Percentiles rank a stretch among this genome's conserved stretches.
Evolutionary conservation across 495 filamentous ascomycete genomes (phyloP).

Genomic region (Recurvomyces mirabilis): DNA sequence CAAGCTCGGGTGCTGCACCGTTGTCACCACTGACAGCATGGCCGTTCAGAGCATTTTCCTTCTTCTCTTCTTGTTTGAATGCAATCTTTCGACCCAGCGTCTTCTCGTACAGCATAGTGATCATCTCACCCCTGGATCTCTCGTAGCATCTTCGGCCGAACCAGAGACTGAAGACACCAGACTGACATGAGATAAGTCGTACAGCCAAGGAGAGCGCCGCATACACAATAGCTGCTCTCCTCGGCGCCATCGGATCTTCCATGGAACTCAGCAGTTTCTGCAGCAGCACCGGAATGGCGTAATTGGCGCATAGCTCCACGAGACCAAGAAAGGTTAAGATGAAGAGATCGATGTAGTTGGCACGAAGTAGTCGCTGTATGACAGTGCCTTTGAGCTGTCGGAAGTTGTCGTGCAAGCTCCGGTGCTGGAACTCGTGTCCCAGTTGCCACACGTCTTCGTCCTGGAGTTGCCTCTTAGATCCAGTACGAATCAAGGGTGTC

Average conservation of each 20-base stretch:
- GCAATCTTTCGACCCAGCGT: slow-evolving; percentile 60
- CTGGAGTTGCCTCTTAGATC: slow-evolving; percentile 50
- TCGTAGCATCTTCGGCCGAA: slow-evolving; percentile 66
- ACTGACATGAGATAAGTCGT: slow-evolving; percentile 52
- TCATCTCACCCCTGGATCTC: slow-evolving; percentile 69
- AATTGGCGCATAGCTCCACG: slow-evolving; percentile 50
- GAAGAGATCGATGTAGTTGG: slow-evolving; percentile 64
- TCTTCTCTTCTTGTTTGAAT: slow-evolving; percentile 1
- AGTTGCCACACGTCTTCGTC: slow-evolving; percentile 71
- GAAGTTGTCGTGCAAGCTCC: slow-evolving; percentile 57
- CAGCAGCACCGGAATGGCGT: slow-evolving; percentile 55
- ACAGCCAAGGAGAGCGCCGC: slow-evolving; percentile 48
- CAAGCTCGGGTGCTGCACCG: neutral
- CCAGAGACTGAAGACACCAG: slow-evolving; percentile 60
- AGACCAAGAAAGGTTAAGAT: slow-evolving; percentile 51
- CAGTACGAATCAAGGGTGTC: slow-evolving; percentile 54
- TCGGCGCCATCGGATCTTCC: slow-evolving; percentile 39
- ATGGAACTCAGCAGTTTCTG: slow-evolving; percentile 62
- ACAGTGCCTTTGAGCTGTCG: slow-evolving; percentile 62
- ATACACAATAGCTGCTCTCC: slow-evolving; percentile 51
- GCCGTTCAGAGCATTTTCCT: slow-evolving; percentile 24
- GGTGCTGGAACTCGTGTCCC: slow-evolving; percentile 65
- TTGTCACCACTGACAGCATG: slow-evolving; percentile 3
- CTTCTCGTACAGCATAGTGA: slow-evolving; percentile 82
- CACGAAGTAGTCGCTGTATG: slow-evolving; percentile 51